These are phyloP conservation scores for Priceomyces melissophilus DNA, from an alignment of 805 yeast species.

Conservation along the genomic window DNA sequence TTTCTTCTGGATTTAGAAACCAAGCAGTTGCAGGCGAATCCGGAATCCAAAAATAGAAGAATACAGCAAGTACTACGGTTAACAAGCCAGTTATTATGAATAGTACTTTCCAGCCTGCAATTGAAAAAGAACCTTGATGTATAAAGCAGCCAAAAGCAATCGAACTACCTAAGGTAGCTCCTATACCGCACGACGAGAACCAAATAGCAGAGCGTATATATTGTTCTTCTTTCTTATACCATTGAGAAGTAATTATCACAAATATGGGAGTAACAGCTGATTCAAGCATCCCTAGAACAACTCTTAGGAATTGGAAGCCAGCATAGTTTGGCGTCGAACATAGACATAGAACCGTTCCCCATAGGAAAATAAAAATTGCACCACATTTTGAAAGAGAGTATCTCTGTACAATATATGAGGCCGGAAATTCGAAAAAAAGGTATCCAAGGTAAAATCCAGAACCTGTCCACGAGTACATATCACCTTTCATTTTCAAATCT, in stretches of 20 bases:
- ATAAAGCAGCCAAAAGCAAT: slow-evolving; percentile 54
- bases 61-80: slow-evolving; percentile 47
- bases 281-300: slow-evolving; percentile 18
- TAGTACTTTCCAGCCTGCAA: slow-evolving; percentile 58
- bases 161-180: slow-evolving; percentile 17
- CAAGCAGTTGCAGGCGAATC: slow-evolving; percentile 33
- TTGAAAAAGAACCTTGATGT: slow-evolving; percentile 33
- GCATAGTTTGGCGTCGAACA: slow-evolving; percentile 18
- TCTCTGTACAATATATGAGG: slow-evolving; percentile 35
- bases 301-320: slow-evolving; percentile 17
- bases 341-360: slow-evolving; percentile 34
- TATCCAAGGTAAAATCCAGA: slow-evolving; percentile 51
- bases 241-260: slow-evolving; percentile 21
- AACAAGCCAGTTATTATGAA: slow-evolving; percentile 59
- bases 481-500: slow-evolving; percentile 25
- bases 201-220: slow-evolving; percentile 23
- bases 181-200: slow-evolving; percentile 27
- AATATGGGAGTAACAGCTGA: slow-evolving; percentile 22
- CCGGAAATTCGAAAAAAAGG: slow-evolving; percentile 28
- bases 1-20: slow-evolving; percentile 22
- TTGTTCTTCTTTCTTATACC: slow-evolving; percentile 21
- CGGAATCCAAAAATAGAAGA: slow-evolving; percentile 37
- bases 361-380: slow-evolving; percentile 23
- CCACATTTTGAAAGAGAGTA: slow-evolving; percentile 37
- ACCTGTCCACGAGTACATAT: slow-evolving; percentile 21